phyloP scores from a whole-genome alignment of 129 eudicot species.

The Artemisia tridentata region DNA sequence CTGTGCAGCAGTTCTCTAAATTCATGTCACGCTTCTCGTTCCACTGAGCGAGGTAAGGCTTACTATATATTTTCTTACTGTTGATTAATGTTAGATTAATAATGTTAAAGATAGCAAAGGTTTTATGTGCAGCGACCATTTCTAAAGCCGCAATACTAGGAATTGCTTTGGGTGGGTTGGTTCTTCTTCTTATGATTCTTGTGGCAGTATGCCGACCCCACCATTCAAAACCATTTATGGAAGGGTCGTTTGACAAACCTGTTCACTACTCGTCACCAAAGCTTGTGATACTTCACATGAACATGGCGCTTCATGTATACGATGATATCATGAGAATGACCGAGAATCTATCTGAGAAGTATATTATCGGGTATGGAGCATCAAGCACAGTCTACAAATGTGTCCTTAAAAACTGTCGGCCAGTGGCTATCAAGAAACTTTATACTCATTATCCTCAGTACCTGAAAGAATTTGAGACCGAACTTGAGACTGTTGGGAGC shows the following conservation, averaged over 20 bases:
- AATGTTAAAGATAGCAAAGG: neutral
- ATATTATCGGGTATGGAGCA: conserved; percentile 87
- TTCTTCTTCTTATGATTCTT: conserved; percentile 80
- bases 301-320: conserved; percentile 96
- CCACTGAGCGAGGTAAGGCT: conserved; percentile 60
- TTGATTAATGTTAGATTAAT: neutral
- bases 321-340: conserved; percentile 99
- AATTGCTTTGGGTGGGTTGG: conserved; percentile 81
- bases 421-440: conserved; percentile 88
- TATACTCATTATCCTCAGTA: conserved; percentile 72
- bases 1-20: conserved; percentile 75
- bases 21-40: conserved; percentile 61
- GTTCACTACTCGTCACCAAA: conserved; percentile 83
- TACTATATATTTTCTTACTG: neutral
- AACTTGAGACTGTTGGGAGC: conserved; percentile 89
- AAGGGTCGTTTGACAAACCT: conserved; percentile 73
- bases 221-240: conserved; percentile 50
- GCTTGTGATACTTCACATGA: conserved; percentile 97
- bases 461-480: conserved; percentile 88
- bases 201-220: conserved; percentile 82
- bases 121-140: conserved; percentile 45
- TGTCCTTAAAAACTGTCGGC: conserved; percentile 86
- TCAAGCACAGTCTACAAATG: conserved; percentile 98
- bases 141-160: conserved; percentile 91
- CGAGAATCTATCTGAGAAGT: conserved; percentile 87